These are phyloP conservation scores for Chlamydomonas reinhardtii DNA, from an alignment of 163 green algal species.

Conservation along the genomic window DNA sequence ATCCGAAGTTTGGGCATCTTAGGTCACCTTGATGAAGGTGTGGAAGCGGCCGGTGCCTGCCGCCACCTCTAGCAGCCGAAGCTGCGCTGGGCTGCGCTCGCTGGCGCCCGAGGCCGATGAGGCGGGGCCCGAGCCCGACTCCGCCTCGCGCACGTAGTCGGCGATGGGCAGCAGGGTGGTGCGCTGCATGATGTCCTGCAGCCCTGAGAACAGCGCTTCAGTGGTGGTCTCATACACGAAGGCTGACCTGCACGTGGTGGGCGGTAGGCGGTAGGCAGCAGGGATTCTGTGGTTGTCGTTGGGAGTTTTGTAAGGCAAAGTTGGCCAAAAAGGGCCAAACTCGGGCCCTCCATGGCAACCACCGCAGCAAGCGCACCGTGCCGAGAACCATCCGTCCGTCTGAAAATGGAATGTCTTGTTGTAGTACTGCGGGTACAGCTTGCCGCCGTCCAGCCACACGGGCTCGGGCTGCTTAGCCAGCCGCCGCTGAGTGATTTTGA, in stretches of 20 bases:
- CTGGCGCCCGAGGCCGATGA: too few relatives aligned
- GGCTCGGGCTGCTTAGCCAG: constrained; percentile 47
- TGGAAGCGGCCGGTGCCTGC: constrained; percentile 91
- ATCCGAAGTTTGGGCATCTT: too few relatives aligned
- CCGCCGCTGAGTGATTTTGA: constrained; percentile 64
- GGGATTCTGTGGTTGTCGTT: too few relatives aligned
- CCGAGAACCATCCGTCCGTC: constrained; percentile 88
- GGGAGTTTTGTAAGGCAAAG: too few relatives aligned
- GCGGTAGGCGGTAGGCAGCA: too few relatives aligned
- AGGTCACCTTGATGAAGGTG: constrained; percentile 93
- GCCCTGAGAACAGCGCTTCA: constrained; percentile 89
- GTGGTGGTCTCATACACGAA: constrained; percentile 88
- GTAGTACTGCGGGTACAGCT: constrained; percentile 88
- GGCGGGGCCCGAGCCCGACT: too few relatives aligned
- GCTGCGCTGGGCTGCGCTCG: not conserved
- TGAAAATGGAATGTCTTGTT: constrained; percentile 91
- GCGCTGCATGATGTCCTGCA: constrained; percentile 82
- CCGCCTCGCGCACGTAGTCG: not conserved
- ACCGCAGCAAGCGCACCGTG: not conserved
- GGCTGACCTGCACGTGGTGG: constrained; percentile 46
- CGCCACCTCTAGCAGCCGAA: constrained; percentile 85
- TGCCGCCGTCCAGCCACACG: constrained; percentile 68
- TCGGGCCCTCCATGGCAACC: too few relatives aligned
- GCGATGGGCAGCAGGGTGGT: constrained; percentile 78
- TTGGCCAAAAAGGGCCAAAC: too few relatives aligned